These are phyloP conservation scores for Byssothecium circinans DNA, from an alignment of 2,329 filamentous ascomycete species.

Conservation along the genomic window DNA sequence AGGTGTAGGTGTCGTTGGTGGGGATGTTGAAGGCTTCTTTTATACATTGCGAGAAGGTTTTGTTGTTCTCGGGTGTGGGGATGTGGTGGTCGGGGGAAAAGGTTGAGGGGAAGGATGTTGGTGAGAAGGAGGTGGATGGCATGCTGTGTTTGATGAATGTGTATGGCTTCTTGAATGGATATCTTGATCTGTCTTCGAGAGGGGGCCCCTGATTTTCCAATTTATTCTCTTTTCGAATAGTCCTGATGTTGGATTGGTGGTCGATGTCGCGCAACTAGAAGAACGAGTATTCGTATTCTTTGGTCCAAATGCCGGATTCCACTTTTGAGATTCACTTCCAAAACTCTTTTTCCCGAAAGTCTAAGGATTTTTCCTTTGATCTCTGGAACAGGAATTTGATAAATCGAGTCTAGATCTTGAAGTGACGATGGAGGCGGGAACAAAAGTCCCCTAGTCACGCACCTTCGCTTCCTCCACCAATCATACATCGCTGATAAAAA, in stretches of 20 bases:
- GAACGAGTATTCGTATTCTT: too few species aligned
- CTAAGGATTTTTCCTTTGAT: neutral
- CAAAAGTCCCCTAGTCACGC: constrained; percentile 3
- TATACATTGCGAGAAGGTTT: constrained; percentile 49
- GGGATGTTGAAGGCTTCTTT: constrained; percentile 52
- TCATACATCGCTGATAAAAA: constrained; percentile 21
- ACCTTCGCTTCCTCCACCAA: constrained; percentile 17
- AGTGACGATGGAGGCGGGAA: neutral
- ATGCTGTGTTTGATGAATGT: constrained; percentile 13
- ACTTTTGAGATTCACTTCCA: too few species aligned
- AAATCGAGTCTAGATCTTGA: neutral
- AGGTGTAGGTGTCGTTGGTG: constrained; percentile 51
- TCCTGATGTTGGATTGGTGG: too few species aligned
- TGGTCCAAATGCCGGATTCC: too few species aligned
- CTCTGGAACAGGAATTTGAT: neutral
- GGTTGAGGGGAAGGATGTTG: constrained; percentile 48
- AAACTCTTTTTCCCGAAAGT: too few species aligned
- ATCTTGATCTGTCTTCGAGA: neutral
- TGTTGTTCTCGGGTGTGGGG: constrained; percentile 24
- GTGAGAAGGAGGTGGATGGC: constrained; percentile 45
- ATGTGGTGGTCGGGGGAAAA: constrained; percentile 46
- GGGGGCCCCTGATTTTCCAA: too few species aligned
- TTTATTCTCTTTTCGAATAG: too few species aligned
- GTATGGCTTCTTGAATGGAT: neutral
- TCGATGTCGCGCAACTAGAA: too few species aligned